phyloP scores from a whole-genome alignment of 2,329 filamentous ascomycete genomes.

The Cytospora schulzeri region DNA sequence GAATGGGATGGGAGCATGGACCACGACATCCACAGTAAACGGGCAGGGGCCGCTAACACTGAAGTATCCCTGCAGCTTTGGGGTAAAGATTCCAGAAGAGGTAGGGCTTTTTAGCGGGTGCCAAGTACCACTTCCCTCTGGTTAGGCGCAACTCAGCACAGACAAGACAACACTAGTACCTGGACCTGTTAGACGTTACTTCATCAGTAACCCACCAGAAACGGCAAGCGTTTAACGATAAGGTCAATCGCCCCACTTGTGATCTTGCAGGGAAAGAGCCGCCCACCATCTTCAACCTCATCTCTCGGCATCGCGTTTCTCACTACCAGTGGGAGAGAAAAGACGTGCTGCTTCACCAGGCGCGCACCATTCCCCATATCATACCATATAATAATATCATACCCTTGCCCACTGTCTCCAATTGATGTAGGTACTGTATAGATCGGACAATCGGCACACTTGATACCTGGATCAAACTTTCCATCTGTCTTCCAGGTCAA shows the following conservation, averaged over 20 bases:
- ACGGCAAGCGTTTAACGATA: slow-evolving; percentile 26
- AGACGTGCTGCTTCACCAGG: not conserved
- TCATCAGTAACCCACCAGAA: slow-evolving; percentile 11
- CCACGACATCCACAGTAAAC: slow-evolving; percentile 14
- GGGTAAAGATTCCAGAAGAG: slow-evolving; percentile 13
- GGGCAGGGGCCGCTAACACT: slow-evolving; percentile 3
- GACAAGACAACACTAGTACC: not conserved
- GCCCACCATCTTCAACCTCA: slow-evolving; percentile 23
- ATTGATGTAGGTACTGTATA: not conserved
- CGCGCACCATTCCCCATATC: no score
- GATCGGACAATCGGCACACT: not conserved
- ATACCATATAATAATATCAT: not conserved
- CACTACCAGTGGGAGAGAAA: no score
- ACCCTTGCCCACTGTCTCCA: not conserved
- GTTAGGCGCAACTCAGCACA: not conserved
- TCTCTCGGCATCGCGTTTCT: not conserved
- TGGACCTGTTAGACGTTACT: not conserved
- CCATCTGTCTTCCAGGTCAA: not conserved
- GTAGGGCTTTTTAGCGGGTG: slow-evolving; percentile 6
- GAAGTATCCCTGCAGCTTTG: slow-evolving; percentile 5
- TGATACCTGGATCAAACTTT: not conserved
- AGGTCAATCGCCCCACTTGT: not conserved
- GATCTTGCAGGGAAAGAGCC: slow-evolving; percentile 16
- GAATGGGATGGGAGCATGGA: slow-evolving; percentile 7
- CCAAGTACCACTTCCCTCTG: not conserved